These are phyloP conservation scores for Rachicladosporium sp. DNA, from an alignment of 2,329 filamentous ascomycete genomes.

Conservation along the genomic window DNA sequence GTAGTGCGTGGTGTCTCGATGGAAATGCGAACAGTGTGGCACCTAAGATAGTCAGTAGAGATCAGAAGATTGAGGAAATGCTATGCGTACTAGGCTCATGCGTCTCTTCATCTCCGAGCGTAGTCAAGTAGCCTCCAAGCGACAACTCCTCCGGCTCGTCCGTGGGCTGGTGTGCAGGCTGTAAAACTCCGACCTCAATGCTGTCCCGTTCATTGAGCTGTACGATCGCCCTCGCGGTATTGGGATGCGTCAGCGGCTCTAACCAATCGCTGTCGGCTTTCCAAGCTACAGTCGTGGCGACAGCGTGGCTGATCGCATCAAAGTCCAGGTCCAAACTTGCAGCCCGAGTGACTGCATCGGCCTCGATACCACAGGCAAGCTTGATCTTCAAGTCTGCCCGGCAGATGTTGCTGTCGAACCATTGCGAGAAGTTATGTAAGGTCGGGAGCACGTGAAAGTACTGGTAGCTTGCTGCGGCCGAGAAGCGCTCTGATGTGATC, in stretches of 20 bases:
- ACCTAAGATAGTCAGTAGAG: slow-evolving; percentile 29
- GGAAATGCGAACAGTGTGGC: slow-evolving; percentile 75
- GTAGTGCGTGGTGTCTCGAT: slow-evolving; percentile 57
- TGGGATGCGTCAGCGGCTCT: too few species aligned
- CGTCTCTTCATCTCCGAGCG: slow-evolving; percentile 61
- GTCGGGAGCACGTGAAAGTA: slow-evolving; percentile 56
- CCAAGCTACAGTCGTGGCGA: slow-evolving; percentile 57
- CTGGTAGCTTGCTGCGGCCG: slow-evolving; percentile 52
- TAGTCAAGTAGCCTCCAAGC: slow-evolving; percentile 64
- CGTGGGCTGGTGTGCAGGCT: slow-evolving; percentile 39
- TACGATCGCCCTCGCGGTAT: not conserved
- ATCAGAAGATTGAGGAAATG: too few species aligned
- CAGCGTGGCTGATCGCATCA: slow-evolving; percentile 52
- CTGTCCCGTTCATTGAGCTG: slow-evolving; percentile 25
- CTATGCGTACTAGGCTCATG: slow-evolving; percentile 34
- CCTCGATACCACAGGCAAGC: slow-evolving; percentile 4
- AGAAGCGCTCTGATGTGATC: slow-evolving; percentile 45
- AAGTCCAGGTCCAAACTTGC: slow-evolving; percentile 59
- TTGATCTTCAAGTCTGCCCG: slow-evolving; percentile 1
- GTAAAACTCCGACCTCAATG: slow-evolving; percentile 72
- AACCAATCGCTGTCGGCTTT: slow-evolving; percentile 9
- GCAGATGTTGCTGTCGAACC: slow-evolving; percentile 20
- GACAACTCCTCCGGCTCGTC: slow-evolving; percentile 60
- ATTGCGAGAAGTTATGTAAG: slow-evolving; percentile 37
- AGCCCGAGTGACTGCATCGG: slow-evolving; percentile 2